Conservation (phyloP, 139 green algal genomes). For the Coelastrella sp. region DNA sequence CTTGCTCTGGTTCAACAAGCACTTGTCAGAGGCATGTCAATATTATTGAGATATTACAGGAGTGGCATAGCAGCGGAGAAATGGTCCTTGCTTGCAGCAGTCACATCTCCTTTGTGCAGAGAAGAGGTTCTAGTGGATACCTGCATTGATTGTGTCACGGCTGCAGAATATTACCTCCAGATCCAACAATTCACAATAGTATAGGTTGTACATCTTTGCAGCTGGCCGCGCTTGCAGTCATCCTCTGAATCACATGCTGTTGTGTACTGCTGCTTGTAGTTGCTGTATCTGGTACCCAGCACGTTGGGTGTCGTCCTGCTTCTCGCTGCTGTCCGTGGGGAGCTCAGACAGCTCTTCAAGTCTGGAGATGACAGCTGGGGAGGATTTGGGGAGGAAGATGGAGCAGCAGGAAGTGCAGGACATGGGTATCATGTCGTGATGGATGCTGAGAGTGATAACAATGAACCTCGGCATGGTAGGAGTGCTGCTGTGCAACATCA, state of each 20-base stretch:
- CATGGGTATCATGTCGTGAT: neutral
- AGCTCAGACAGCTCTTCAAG: slow-evolving; percentile 56
- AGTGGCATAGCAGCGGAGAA: neutral
- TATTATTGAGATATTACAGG: neutral
- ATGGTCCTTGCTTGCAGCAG: too few species aligned
- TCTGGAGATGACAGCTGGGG: neutral
- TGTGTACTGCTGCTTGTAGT: slow-evolving; percentile 53
- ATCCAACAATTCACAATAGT: neutral
- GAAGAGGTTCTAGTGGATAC: too few species aligned
- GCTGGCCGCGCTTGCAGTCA: neutral
- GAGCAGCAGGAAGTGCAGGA: neutral
- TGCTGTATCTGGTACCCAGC: slow-evolving; percentile 95
- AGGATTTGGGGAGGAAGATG: neutral
- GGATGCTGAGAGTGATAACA: neutral
- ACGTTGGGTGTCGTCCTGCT: slow-evolving; percentile 76
- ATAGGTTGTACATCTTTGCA: neutral
- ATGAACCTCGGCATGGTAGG: neutral
- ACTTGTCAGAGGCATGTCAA: neutral
- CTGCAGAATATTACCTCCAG: neutral
- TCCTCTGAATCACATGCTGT: neutral
- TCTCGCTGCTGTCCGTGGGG: slow-evolving; percentile 55
- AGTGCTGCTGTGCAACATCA: neutral
- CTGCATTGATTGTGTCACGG: neutral
- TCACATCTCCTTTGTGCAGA: too few species aligned
- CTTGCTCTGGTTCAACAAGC: neutral